Evolutionary conservation across 2,329 filamentous ascomycete genomes (phyloP), one percentile per base, ranked within the genome.

Genomic region (Nemania sp.): DNA sequence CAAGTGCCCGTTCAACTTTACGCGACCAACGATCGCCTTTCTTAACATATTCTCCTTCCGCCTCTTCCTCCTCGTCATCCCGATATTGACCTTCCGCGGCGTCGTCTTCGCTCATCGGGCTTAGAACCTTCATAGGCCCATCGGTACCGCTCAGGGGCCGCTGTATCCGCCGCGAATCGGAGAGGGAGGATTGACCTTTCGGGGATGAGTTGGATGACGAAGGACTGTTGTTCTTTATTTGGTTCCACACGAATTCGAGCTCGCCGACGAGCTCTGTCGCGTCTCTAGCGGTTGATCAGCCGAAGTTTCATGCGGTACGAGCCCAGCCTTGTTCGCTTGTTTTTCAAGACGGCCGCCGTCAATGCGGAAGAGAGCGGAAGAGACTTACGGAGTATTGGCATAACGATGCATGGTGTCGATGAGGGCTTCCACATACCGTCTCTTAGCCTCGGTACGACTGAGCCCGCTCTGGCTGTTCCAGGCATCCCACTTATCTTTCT

Each of bases 161-260:
- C 64, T 77, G 69, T 61, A 80, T 79, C 59, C 64, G 70, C 57
- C 74, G 78, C 40, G 72, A 75, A 56, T 69, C 72, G 67, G 65
- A 60, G 60, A 66, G 64, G 59, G 69, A 54, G 63, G 69, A 57
- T 61, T 61, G 57, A 49, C 68, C 74, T 60, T 79, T 77, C n/a
- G 80, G 79, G 1, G 80, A 83, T 9, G 81, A 79, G 34, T 80
- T 70, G 33, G 85, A 75, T 31, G 86, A 85, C 15, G 82, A 83
- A 3, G 87, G 84, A 9, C 84, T 83, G 65, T 93, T 97, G 63
- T 88, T 88, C 72, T 94, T 96, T 64, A 99, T 93, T 71, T 97
- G 94, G 64, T 97, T 91, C 94, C 94, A 99, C 33, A 99, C 93
- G 66, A 97, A 99, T 73, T 99, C 94, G n/a, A 99, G 83, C 72